Percentiles rank a stretch among this genome's conserved stretches.
These are phyloP conservation scores for Fistulifera solaris DNA, from an alignment of 108 stramenopile species.

Conservation along the genomic window DNA sequence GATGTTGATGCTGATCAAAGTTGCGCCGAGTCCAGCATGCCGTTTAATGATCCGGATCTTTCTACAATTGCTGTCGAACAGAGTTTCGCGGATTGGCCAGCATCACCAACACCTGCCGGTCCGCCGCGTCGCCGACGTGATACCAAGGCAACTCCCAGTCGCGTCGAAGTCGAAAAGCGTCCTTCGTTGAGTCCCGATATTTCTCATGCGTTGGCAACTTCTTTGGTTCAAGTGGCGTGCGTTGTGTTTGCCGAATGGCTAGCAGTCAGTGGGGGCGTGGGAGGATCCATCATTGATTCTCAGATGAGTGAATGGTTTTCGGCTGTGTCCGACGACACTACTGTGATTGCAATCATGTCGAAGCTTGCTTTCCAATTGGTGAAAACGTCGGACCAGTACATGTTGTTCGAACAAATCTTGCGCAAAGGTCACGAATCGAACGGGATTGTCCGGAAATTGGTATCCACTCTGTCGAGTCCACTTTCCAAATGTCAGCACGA, in stretches of 20 bases:
- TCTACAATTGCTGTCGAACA: neutral
- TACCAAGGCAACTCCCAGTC: neutral
- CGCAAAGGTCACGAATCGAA: too few species aligned
- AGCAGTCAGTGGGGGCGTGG: slow-evolving; percentile 16
- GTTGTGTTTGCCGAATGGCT: slow-evolving; percentile 31
- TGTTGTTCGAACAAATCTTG: too few species aligned
- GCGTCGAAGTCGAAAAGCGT: neutral
- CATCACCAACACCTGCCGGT: slow-evolving; percentile 1
- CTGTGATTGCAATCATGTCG: too few species aligned
- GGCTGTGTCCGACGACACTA: too few species aligned
- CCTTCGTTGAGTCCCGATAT: neutral
- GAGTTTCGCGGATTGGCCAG: neutral
- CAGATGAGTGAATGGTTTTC: too few species aligned
- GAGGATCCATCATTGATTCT: slow-evolving; percentile 10
- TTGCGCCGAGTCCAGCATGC: neutral
- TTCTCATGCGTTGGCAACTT: neutral
- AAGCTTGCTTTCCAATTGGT: too few species aligned
- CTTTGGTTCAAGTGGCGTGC: slow-evolving; percentile 25
- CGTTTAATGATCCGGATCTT: neutral
- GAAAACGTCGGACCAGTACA: too few species aligned
- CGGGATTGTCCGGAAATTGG: too few species aligned
- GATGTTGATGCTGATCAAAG: neutral
- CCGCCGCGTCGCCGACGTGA: slow-evolving; percentile 4
- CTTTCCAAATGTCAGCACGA: too few species aligned
- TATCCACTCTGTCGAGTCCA: too few species aligned